Conservation (phyloP, 2,329 filamentous ascomycete species). For the Ilyonectria mors-panacis region DNA sequence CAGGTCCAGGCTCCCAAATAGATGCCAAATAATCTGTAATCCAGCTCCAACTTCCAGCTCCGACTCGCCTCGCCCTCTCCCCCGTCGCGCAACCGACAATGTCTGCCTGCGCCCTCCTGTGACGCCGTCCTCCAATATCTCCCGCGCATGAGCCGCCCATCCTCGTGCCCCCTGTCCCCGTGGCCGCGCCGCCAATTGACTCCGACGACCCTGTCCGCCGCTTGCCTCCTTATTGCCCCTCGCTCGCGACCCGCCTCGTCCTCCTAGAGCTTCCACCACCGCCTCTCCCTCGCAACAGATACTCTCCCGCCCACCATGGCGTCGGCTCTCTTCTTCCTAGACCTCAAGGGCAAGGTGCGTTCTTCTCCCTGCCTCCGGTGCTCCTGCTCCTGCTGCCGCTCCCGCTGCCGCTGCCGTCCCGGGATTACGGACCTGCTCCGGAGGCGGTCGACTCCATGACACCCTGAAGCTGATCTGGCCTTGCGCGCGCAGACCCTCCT, state of each 20-base stretch:
- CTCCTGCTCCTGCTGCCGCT: constrained; percentile 12
- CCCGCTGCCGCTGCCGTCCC: background rate
- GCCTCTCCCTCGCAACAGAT: constrained; percentile 42
- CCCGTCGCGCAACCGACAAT: constrained; percentile 39
- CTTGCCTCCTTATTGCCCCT: constrained; percentile 47
- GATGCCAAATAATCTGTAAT: constrained; percentile 45
- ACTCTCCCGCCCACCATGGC: constrained; percentile 76
- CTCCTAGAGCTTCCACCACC: constrained; percentile 40
- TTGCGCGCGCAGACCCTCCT: constrained; percentile 84
- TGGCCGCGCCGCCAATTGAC: constrained; percentile 49
- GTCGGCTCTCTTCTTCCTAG: constrained; percentile 97
- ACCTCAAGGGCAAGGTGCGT: constrained; percentile 97
- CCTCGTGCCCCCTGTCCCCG: constrained; percentile 29
- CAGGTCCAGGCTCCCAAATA: constrained; percentile 44
- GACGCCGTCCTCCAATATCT: constrained; percentile 26
- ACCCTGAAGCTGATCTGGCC: constrained; percentile 41
- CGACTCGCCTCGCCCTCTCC: constrained; percentile 7
- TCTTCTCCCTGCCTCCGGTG: constrained; percentile 3
- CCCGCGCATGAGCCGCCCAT: constrained; percentile 36
- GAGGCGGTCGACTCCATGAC: constrained; percentile 13
- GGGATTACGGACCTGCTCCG: constrained; percentile 4
- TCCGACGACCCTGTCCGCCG: constrained; percentile 27
- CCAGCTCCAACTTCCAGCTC: constrained; percentile 2
- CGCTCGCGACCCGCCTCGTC: constrained; percentile 31
- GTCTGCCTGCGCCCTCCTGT: constrained; percentile 46